Conservation (phyloP, 495 filamentous ascomycete species). For the Monascus purpureus region DNA sequence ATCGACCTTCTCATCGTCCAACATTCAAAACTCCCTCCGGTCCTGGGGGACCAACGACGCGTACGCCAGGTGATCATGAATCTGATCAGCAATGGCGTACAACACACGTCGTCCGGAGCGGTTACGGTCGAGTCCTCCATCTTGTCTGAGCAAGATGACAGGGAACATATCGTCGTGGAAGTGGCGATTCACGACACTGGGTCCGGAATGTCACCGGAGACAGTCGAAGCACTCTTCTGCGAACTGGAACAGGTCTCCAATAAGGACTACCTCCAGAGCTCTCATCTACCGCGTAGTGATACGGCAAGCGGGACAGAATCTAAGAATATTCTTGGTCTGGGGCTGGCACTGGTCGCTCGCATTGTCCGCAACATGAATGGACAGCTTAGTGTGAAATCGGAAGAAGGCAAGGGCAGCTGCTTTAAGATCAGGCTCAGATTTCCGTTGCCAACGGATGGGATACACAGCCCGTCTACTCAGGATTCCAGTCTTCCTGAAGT, state of each 20-base stretch:
- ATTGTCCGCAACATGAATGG: conserved; percentile 85
- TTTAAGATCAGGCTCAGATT: conserved; percentile 43
- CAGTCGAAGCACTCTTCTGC: conserved; percentile 65
- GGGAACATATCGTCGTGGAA: conserved; percentile 45
- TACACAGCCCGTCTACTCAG: not conserved
- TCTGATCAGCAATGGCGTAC: conserved; percentile 72
- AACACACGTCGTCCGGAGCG: conserved; percentile 58
- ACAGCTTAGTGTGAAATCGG: conserved; percentile 75
- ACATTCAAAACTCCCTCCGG: conserved; percentile 57
- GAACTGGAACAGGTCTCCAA: conserved; percentile 78
- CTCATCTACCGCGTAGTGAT: conserved; percentile 16
- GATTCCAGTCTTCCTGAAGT: not conserved
- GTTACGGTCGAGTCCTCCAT: conserved; percentile 58
- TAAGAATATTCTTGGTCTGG: conserved; percentile 55
- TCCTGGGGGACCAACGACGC: conserved; percentile 67
- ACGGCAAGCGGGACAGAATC: conserved; percentile 4
- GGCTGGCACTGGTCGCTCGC: conserved; percentile 73
- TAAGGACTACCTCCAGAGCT: conserved; percentile 29
- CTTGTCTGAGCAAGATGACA: conserved; percentile 19
- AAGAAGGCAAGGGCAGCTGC: conserved; percentile 70
- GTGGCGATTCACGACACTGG: conserved; percentile 71
- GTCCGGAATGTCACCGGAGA: conserved; percentile 55
- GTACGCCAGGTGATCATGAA: conserved; percentile 74
- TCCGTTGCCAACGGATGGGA: conserved; percentile 12
- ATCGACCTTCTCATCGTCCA: conserved; percentile 53